Evolutionary conservation across 1,139 yeast genomes (phyloP).

Genomic region (Blastobotrys raffinosifermentans): DNA sequence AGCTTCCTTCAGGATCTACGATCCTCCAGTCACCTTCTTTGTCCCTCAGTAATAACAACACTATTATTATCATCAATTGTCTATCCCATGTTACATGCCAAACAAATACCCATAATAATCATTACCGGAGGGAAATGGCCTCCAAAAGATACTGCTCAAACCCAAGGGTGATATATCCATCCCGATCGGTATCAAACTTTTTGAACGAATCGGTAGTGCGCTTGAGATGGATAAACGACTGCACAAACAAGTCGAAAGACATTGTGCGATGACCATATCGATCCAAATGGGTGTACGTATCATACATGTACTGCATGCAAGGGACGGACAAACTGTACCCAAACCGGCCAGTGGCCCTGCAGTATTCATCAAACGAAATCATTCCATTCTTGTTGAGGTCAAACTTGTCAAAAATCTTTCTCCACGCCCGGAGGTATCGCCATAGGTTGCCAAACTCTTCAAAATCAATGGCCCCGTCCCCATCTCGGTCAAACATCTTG

Average conservation of each 20-base stretch:
- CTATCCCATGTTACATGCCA: too few relatives aligned
- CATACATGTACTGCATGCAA: constrained; percentile 56
- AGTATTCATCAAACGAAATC: constrained; percentile 63
- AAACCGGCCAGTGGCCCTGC: constrained; percentile 59
- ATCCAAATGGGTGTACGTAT: constrained; percentile 46
- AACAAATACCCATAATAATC: too few relatives aligned
- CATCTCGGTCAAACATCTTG: constrained; percentile 52
- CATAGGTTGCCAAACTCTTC: constrained; percentile 67
- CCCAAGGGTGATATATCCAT: constrained; percentile 71
- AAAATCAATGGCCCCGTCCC: constrained; percentile 47
- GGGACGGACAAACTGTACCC: constrained; percentile 63
- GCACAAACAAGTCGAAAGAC: constrained; percentile 79
- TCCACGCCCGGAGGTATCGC: constrained; percentile 69
- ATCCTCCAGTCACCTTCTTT: too few relatives aligned
- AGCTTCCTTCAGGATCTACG: too few relatives aligned
- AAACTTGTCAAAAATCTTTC: constrained; percentile 58
- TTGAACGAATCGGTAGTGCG: constrained; percentile 75
- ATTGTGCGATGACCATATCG: constrained; percentile 48
- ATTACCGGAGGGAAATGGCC: constrained; percentile 35
- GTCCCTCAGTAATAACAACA: too few relatives aligned
- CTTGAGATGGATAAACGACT: constrained; percentile 68
- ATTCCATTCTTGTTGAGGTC: constrained; percentile 57
- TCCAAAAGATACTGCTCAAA: constrained; percentile 75
- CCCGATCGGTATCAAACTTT: constrained; percentile 66
- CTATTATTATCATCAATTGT: too few relatives aligned